These are phyloP conservation scores for Kurtzmaniella quercitrusa DNA, from an alignment of 1,139 yeast species.

Conservation along the genomic window DNA sequence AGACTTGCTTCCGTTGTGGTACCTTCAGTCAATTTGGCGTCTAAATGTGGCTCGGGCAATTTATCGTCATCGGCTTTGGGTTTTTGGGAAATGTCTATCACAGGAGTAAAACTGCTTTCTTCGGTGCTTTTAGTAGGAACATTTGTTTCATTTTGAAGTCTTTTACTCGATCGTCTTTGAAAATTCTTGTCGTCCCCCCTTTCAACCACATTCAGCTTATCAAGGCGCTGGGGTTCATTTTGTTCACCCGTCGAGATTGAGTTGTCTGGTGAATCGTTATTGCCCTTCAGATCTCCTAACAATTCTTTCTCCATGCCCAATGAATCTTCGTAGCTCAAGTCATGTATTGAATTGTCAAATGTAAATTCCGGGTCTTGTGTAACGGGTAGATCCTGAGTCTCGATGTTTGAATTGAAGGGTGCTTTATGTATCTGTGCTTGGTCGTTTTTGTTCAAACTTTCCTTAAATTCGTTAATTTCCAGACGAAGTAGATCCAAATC, in stretches of 20 bases:
- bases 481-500: constrained; percentile 40
- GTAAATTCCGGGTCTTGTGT: constrained; percentile 27
- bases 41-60: neutral
- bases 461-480: constrained; percentile 47
- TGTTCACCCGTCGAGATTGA: too few species aligned
- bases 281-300: constrained; percentile 14
- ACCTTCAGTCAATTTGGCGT: too few species aligned
- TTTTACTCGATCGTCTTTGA: too few species aligned
- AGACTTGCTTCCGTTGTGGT: too few species aligned
- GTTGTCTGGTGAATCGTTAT: too few species aligned
- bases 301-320: constrained; percentile 34
- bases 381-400: constrained; percentile 5
- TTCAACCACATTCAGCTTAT: too few species aligned
- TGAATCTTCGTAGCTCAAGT: constrained; percentile 39
- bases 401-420: neutral
- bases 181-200: too few species aligned
- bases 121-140: too few species aligned
- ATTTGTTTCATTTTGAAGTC: too few species aligned
- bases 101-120: too few species aligned
- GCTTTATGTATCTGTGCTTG: neutral
- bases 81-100: too few species aligned
- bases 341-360: constrained; percentile 39
- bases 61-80: neutral
- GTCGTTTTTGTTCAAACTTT: constrained; percentile 33
- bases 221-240: too few species aligned